Evolutionary conservation across 805 yeast species (phyloP).

Genomic region (Suhomyces prunicola): DNA sequence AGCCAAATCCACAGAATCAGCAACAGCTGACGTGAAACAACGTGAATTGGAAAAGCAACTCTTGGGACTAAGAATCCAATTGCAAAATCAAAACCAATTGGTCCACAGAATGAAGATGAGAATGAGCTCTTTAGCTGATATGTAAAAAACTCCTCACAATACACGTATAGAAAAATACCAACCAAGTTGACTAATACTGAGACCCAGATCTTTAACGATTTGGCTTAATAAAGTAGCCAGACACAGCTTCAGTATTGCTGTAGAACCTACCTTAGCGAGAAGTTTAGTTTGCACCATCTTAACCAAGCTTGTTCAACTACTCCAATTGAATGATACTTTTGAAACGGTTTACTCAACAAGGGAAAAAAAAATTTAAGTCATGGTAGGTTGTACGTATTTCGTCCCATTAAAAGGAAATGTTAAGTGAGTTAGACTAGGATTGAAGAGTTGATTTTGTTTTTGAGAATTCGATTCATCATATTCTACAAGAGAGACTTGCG

Average conservation of each 20-base stretch:
- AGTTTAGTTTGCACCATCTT: too few relatives aligned
- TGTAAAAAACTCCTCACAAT: neutral
- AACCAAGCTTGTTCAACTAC: too few relatives aligned
- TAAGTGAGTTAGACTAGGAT: too few relatives aligned
- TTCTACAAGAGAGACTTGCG: neutral
- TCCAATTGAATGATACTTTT: too few relatives aligned
- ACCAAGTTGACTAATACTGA: neutral
- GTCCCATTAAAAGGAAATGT: too few relatives aligned
- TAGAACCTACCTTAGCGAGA: too few relatives aligned
- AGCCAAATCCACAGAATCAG: neutral
- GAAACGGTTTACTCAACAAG: too few relatives aligned
- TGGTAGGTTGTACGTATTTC: too few relatives aligned
- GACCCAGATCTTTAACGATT: neutral
- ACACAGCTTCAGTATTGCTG: neutral
- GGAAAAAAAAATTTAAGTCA: too few relatives aligned
- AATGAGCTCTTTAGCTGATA: neutral
- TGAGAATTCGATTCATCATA: too few relatives aligned
- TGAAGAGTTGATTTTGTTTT: too few relatives aligned
- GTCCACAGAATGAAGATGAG: neutral
- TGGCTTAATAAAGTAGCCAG: neutral
- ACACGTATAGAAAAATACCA: neutral
- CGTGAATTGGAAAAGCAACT: conserved; percentile 15
- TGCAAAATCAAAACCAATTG: neutral
- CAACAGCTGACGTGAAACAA: conserved; percentile 11
- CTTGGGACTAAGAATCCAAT: neutral